Evolutionary conservation across 345 rosid genomes (phyloP).

Genomic region (Eucalyptus urophylla): DNA sequence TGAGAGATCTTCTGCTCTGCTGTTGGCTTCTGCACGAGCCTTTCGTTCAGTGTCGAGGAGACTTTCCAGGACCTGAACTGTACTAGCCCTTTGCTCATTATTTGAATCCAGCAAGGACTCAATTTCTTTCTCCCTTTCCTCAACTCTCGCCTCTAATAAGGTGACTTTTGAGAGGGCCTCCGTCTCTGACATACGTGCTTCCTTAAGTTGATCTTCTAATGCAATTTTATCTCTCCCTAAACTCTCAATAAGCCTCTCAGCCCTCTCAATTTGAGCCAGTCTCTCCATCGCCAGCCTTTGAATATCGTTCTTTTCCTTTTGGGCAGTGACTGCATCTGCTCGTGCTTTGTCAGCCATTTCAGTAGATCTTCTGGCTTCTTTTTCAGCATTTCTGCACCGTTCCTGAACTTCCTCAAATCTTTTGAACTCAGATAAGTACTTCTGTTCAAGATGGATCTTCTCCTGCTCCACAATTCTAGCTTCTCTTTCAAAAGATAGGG

Average conservation of each 20-base stretch:
- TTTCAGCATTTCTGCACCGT: constrained; percentile 77
- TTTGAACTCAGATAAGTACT: constrained; percentile 64
- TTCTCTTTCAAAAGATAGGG: constrained; percentile 64
- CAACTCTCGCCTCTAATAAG: constrained; percentile 74
- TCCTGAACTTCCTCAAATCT: constrained; percentile 80
- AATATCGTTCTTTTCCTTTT: constrained; percentile 67
- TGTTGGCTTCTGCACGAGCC: constrained; percentile 61
- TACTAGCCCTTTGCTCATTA: constrained; percentile 71
- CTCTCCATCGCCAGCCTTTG: constrained; percentile 92
- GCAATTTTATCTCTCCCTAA: constrained; percentile 67
- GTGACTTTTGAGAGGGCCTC: constrained; percentile 65
- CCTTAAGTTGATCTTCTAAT: constrained; percentile 45
- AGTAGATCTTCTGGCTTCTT: constrained; percentile 79
- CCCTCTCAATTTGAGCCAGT: constrained; percentile 74
- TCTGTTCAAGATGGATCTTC: constrained; percentile 71
- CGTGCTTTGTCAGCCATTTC: constrained; percentile 87
- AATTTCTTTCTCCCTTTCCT: constrained; percentile 90
- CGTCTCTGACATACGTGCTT: constrained; percentile 50
- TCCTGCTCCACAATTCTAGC: constrained; percentile 82
- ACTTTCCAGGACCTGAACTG: constrained; percentile 68
- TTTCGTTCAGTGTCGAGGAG: constrained; percentile 77
- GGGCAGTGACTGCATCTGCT: constrained; percentile 70
- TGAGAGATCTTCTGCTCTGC: constrained; percentile 81
- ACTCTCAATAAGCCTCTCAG: constrained; percentile 63
- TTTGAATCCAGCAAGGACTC: constrained; percentile 59